phyloP scores from a whole-genome alignment of 805 yeast species.

The Metschnikowia similis region DNA sequence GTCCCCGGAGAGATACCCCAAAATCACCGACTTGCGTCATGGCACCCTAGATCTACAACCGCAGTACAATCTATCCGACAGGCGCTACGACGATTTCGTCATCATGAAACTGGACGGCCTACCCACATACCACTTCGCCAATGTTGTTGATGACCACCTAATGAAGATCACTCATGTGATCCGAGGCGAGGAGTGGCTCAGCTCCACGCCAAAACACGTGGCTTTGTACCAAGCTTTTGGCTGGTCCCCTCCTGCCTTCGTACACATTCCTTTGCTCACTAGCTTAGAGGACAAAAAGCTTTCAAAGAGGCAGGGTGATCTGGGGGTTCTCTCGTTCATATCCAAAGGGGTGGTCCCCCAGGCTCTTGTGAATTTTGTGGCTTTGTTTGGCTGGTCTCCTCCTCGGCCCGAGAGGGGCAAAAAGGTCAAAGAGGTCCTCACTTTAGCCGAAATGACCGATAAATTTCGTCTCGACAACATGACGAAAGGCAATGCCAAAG shows the following conservation, averaged over 20 bases:
- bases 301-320: constrained; percentile 82
- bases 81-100: constrained; percentile 85
- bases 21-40: constrained; percentile 69
- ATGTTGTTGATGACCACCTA: constrained; percentile 88
- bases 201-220: constrained; percentile 92
- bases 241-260: constrained; percentile 75
- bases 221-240: constrained; percentile 83
- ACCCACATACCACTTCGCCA: constrained; percentile 97
- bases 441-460: constrained; percentile 47
- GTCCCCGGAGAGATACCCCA: constrained; percentile 68
- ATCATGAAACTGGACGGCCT: constrained; percentile 87
- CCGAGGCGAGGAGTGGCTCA: constrained; percentile 97
- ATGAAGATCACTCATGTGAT: constrained; percentile 93
- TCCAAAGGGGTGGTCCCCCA: constrained; percentile 74
- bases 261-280: constrained; percentile 89
- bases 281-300: constrained; percentile 69
- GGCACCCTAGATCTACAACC: constrained; percentile 76
- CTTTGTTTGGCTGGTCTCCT: constrained; percentile 94
- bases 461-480: constrained; percentile 64
- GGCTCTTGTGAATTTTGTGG: constrained; percentile 81
- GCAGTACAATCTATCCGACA: constrained; percentile 64
- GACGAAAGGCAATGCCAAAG: constrained; percentile 93
- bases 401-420: constrained; percentile 48
- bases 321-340: constrained; percentile 58
- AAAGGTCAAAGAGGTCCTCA: constrained; percentile 48